Base-by-base conservation (phyloP, 768 basidiomycete genomes). In the Sistotremastrum niveocremeum region DNA sequence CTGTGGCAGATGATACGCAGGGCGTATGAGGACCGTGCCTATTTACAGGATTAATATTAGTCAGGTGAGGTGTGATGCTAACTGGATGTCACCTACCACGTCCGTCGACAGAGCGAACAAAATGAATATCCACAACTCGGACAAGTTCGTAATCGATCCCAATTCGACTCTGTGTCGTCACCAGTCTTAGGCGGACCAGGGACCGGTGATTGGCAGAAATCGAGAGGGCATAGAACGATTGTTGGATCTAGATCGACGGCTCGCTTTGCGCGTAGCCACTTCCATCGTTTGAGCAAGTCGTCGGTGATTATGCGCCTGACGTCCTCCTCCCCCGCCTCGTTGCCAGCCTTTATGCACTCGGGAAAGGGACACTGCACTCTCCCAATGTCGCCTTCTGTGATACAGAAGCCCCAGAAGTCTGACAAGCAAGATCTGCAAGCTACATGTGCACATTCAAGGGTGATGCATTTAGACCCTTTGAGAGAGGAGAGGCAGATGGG, bases 1-100 rank as follows among this genome's bases (percentile, higher is more conserved):
- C 77, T n/a, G 78, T 76, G 31, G 76, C 62, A 7, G 79, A 74
- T 30, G 84, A 73, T 0, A 76, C 74, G 51, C 90, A 94, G 7
- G 71, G 63, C 4, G 76, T 72, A 42, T 82, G 71, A 2, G 84
- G 77, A 2, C 90, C 90, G 58, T 94, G 90, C 89, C 84, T 86
- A 48, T 12, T 7, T 20, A 39, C n/a, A 49, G 37, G 42, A 47
- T 46, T 1, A 49, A 32, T 34, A 47, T 41, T 40, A 41, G 12
- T 43, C 7, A 35, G 45, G 4, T 35, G 39, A 1, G 30, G 12
- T 41, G 5, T 28, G 33, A 34, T 42, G 20, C 44, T 12, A 8
- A 34, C 39, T 41, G 41, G 3, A 11, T 4, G 29, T 12, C 12
- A 55, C 70, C 51, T 55, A 83, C 85, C 90, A 94, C 42, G 84